Evolutionary conservation across 2,329 filamentous ascomycete species (phyloP).

Genomic region (Gaeumannomyces tritici): DNA sequence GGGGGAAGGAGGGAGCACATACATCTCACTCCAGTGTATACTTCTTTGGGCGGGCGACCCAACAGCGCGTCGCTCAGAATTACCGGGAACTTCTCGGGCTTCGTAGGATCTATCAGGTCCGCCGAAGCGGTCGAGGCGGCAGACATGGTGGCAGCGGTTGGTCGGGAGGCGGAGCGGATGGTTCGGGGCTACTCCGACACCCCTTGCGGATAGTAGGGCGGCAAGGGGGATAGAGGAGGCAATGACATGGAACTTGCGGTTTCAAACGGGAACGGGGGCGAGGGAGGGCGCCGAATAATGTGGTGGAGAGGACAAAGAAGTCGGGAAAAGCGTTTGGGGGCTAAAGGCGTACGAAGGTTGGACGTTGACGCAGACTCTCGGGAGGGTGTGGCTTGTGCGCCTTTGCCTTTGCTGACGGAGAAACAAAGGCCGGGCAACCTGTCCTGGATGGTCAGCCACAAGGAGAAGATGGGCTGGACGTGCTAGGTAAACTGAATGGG

Average conservation of each 20-base stretch:
- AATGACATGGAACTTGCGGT: not conserved
- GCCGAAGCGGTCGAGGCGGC: not conserved
- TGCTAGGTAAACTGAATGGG: too few relatives aligned
- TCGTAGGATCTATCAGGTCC: constrained; percentile 45
- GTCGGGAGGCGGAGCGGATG: not conserved
- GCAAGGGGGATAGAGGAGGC: too few relatives aligned
- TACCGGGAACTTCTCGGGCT: constrained; percentile 50
- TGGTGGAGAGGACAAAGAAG: not conserved
- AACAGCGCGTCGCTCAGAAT: constrained; percentile 53
- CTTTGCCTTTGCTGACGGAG: not conserved
- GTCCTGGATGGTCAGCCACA: not conserved
- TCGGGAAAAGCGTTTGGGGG: not conserved
- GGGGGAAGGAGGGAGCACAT: constrained; percentile 15
- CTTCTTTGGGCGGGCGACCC: constrained; percentile 44
- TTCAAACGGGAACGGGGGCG: not conserved
- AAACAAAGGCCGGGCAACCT: not conserved
- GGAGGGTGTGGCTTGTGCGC: not conserved
- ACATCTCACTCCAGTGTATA: constrained; percentile 54
- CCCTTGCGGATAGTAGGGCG: not conserved
- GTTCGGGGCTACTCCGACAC: not conserved
- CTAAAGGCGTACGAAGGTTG: not conserved
- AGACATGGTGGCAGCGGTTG: not conserved
- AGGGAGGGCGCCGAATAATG: not conserved
- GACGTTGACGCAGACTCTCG: not conserved
- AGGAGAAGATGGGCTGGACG: not conserved